Evolutionary conservation across 2,329 filamentous ascomycete species (phyloP).

Genomic region (Rutstroemia sydowiana): DNA sequence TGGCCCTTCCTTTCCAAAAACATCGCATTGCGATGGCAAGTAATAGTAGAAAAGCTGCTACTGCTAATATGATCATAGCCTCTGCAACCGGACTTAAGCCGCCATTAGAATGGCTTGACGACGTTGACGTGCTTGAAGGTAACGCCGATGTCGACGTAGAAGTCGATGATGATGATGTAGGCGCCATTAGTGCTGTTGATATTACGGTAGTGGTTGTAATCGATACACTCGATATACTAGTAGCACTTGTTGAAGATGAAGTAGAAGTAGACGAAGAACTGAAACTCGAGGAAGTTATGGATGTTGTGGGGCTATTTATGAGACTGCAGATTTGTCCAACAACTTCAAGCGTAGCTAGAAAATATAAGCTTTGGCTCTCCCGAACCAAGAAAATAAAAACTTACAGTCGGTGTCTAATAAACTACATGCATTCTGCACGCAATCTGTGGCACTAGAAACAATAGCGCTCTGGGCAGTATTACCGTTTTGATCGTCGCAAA

Average conservation of each 20-base stretch:
- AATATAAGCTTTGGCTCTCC: background rate
- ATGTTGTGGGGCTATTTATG: constrained; percentile 4
- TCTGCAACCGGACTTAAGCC: background rate
- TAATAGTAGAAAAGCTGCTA: background rate
- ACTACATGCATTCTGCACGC: constrained; percentile 9
- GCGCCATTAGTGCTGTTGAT: background rate
- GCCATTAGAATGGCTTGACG: background rate
- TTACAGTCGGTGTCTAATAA: constrained; percentile 3
- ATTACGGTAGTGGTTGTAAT: background rate
- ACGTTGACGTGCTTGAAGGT: background rate
- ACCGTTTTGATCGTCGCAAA: background rate
- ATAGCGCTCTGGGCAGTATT: background rate
- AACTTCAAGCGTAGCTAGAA: constrained; percentile 7
- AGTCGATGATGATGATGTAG: background rate
- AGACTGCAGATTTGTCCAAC: constrained; percentile 8
- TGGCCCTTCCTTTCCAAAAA: background rate
- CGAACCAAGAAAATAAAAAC: background rate
- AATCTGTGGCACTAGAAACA: constrained; percentile 4
- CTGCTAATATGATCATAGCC: constrained; percentile 2
- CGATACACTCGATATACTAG: background rate
- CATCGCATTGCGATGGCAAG: background rate
- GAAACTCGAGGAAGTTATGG: background rate
- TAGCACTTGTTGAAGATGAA: background rate
- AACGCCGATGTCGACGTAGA: background rate
- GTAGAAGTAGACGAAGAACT: background rate